These are phyloP conservation scores for Geranomyces michiganensis DNA, from an alignment of 192 early-diverging fungal genomes.

Conservation along the genomic window DNA sequence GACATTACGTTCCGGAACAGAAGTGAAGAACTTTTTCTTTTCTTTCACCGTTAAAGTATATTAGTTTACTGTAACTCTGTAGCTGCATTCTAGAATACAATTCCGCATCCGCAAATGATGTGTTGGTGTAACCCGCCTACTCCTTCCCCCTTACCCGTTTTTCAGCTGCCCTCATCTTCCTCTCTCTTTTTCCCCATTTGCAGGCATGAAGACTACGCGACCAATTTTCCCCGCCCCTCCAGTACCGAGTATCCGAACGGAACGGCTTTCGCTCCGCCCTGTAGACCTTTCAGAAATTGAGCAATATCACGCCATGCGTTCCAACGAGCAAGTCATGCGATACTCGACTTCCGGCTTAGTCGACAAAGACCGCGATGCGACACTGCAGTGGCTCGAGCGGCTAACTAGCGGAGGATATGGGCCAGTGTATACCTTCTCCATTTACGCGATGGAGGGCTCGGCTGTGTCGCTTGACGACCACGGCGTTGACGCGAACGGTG, in stretches of 20 bases:
- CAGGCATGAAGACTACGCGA: background rate
- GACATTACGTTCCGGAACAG: constrained; percentile 28
- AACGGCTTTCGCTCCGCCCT: background rate
- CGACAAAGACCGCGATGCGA: constrained; percentile 2
- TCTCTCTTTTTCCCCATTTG: too few species aligned
- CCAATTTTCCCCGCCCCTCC: background rate
- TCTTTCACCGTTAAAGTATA: too few species aligned
- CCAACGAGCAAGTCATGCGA: background rate
- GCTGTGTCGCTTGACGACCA: too few species aligned
- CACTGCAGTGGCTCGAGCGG: background rate
- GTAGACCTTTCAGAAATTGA: background rate
- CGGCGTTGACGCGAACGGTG: too few species aligned
- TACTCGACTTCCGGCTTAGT: background rate
- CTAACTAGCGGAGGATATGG: too few species aligned
- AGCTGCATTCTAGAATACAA: too few species aligned
- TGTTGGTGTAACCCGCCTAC: too few species aligned
- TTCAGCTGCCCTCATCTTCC: too few species aligned
- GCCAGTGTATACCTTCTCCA: background rate
- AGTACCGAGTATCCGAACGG: background rate
- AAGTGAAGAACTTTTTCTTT: too few species aligned
- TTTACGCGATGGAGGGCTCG: background rate
- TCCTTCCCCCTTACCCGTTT: too few species aligned
- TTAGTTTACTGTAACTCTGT: too few species aligned
- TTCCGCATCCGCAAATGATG: too few species aligned
- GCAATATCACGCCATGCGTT: background rate